These are phyloP conservation scores for Teratosphaeria pseudoeucalypti DNA, from an alignment of 2,329 filamentous ascomycete genomes.

Conservation along the genomic window DNA sequence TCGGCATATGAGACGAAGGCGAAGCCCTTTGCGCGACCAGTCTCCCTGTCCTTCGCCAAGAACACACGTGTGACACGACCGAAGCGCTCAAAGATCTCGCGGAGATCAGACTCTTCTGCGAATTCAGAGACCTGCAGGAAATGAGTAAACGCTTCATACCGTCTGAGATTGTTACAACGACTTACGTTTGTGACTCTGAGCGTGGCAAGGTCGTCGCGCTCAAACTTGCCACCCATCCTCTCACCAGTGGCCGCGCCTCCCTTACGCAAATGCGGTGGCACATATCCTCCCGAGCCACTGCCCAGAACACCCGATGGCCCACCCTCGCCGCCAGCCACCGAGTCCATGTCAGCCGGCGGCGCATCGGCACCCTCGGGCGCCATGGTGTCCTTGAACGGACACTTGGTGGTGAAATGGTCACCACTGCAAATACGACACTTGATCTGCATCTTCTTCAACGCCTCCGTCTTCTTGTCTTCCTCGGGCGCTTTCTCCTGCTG, in stretches of 20 bases:
- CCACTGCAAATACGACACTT: constrained; percentile 98
- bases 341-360: constrained; percentile 33
- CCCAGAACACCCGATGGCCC: constrained; percentile 42
- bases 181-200: constrained; percentile 94
- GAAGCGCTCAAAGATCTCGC: constrained; percentile 96
- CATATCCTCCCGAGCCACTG: constrained; percentile 70
- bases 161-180: constrained; percentile 19
- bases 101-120: constrained; percentile 89
- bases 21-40: constrained; percentile 92
- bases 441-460: constrained; percentile 96
- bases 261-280: constrained; percentile 74
- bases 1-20: constrained; percentile 97
- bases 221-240: constrained; percentile 86
- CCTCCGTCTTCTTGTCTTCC: constrained; percentile 59
- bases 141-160: constrained; percentile 17
- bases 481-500: constrained; percentile 61
- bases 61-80: constrained; percentile 96
- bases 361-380: constrained; percentile 54
- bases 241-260: constrained; percentile 56
- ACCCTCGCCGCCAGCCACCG: constrained; percentile 36
- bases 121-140: constrained; percentile 73
- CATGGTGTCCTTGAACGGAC: constrained; percentile 99
- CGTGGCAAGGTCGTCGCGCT: constrained; percentile 92
- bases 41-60: constrained; percentile 94
- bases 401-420: constrained; percentile 98